Evolutionary conservation across 169 alveolate species (phyloP).

Genomic region (Eimeria nieschulzi): DNA sequence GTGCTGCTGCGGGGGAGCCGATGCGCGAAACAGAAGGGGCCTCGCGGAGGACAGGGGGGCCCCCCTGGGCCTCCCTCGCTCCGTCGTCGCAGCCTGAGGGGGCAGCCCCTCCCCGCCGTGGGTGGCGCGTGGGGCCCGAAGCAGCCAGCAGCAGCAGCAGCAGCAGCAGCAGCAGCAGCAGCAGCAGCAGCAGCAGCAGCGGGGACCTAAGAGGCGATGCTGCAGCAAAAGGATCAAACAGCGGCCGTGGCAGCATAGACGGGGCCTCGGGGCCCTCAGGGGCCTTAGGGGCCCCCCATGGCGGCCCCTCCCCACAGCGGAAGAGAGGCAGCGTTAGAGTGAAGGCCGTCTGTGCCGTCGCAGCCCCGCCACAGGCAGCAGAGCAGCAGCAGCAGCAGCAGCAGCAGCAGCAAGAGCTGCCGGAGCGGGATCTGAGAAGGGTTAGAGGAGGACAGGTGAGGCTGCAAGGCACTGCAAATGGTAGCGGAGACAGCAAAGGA

Average conservation of each 20-base stretch:
- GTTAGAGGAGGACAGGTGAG: slow-evolving; percentile 38
- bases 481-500: too few relatives aligned
- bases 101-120: slow-evolving; percentile 15
- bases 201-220: slow-evolving; percentile 14
- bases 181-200: not conserved
- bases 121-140: slow-evolving; percentile 25
- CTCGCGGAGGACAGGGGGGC: not conserved
- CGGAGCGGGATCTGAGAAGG: not conserved
- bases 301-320: slow-evolving; percentile 22
- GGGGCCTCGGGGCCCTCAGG: too few relatives aligned
- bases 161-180: slow-evolving; percentile 46
- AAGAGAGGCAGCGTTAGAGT: not conserved
- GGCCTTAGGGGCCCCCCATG: too few relatives aligned
- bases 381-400: slow-evolving; percentile 1
- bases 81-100: slow-evolving; percentile 31
- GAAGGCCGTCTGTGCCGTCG: not conserved
- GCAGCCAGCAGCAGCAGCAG: slow-evolving; percentile 51
- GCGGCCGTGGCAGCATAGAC: slow-evolving; percentile 16
- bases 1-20: not conserved
- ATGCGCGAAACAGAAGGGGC: not conserved
- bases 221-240: not conserved
- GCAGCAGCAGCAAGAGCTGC: slow-evolving; percentile 33
- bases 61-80: slow-evolving; percentile 1
- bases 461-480: not conserved
- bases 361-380: slow-evolving; percentile 3